These are phyloP conservation scores for Heliamphora pulchella DNA, from an alignment of 179 eudicot genomes.

Conservation along the genomic window DNA sequence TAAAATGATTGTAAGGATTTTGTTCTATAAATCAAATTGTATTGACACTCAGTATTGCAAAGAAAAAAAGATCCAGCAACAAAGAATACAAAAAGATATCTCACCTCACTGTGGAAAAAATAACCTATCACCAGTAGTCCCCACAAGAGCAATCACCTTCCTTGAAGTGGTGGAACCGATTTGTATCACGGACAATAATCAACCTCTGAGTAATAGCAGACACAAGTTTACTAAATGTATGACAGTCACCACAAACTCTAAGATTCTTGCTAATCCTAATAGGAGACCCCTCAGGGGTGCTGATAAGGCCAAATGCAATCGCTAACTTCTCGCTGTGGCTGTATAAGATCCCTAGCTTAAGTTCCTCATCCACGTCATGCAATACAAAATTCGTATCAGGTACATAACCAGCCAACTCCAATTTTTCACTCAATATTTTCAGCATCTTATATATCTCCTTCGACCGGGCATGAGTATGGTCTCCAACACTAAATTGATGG, in stretches of 20 bases:
- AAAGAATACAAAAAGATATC: neutral
- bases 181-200: slow-evolving; percentile 60
- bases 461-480: slow-evolving; percentile 40
- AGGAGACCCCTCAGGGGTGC: slow-evolving; percentile 43
- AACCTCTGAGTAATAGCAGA: slow-evolving; percentile 41
- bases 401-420: slow-evolving; percentile 49
- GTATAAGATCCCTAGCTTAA: slow-evolving; percentile 39
- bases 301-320: slow-evolving; percentile 58
- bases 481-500: slow-evolving; percentile 59
- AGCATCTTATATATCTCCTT: slow-evolving; percentile 50
- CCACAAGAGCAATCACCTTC: slow-evolving; percentile 72
- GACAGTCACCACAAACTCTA: slow-evolving; percentile 79
- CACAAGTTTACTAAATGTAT: slow-evolving; percentile 49
- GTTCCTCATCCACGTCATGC: slow-evolving; percentile 64
- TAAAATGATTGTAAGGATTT: neutral
- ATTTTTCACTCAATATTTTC: slow-evolving; percentile 24
- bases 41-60: neutral
- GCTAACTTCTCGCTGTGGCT: slow-evolving; percentile 73
- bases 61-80: slow-evolving; percentile 2
- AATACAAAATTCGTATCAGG: slow-evolving; percentile 58
- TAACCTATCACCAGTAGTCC: slow-evolving; percentile 65
- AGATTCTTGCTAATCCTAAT: slow-evolving; percentile 68
- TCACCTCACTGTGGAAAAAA: slow-evolving; percentile 17
- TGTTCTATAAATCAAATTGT: neutral
- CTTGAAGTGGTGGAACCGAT: slow-evolving; percentile 68